Evolutionary conservation across 1,139 yeast species (phyloP).

Genomic region (Martiniozyma asiatica): DNA sequence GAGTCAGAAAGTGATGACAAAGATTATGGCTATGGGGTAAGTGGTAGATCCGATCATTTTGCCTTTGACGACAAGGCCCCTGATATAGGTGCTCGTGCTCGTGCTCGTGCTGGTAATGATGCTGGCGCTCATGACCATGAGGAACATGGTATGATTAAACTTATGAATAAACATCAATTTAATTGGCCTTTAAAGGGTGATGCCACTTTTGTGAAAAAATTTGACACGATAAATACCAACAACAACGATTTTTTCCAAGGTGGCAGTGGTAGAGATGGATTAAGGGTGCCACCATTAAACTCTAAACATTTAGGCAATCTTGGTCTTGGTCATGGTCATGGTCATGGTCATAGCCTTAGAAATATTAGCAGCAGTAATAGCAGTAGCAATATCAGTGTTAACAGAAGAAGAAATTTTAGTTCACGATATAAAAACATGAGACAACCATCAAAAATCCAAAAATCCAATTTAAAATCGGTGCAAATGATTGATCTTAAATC

Average conservation of each 20-base stretch:
- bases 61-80: background rate
- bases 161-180: slow-evolving; percentile 17
- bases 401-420: slow-evolving; percentile 9
- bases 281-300: background rate
- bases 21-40: slow-evolving; percentile 7
- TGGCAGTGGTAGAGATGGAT: slow-evolving; percentile 3
- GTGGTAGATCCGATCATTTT: slow-evolving; percentile 1
- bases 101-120: no score
- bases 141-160: slow-evolving; percentile 35
- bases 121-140: slow-evolving; percentile 28
- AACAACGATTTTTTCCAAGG: no score
- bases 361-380: no score
- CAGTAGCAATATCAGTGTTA: slow-evolving; percentile 3
- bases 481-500: slow-evolving; percentile 14
- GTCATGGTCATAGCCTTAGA: no score
- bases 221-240: slow-evolving; percentile 3
- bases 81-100: no score
- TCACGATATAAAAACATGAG: slow-evolving; percentile 7
- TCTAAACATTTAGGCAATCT: background rate
- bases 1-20: no score
- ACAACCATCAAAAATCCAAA: slow-evolving; percentile 4
- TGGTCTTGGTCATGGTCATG: no score
- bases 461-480: slow-evolving; percentile 20
- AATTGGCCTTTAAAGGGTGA: slow-evolving; percentile 16
- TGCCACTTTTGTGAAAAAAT: slow-evolving; percentile 3